Evolutionary conservation across 192 early-diverging fungal genomes (phyloP).

Genomic region (Rhizophagus clarus): DNA sequence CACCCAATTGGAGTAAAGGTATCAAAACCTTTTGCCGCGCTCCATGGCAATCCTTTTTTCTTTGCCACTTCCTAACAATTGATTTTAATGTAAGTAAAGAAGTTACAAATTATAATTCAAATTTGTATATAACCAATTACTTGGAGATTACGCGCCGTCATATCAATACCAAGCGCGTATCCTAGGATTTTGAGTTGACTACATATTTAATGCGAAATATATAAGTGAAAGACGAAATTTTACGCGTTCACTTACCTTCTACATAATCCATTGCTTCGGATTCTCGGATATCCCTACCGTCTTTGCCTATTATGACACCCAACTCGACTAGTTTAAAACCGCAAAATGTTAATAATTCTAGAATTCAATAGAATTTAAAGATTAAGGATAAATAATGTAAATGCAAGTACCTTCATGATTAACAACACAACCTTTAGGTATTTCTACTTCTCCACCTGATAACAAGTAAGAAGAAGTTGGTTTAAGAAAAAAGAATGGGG

Average conservation of each 20-base stretch:
- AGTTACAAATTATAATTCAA: not conserved
- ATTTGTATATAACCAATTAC: constrained; percentile 14
- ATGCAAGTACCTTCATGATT: constrained; percentile 74
- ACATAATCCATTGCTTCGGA: constrained; percentile 65
- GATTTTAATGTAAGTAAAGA: not conserved
- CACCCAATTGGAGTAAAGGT: constrained; percentile 90
- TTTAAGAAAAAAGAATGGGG: constrained; percentile 94
- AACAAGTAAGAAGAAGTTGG: constrained; percentile 80
- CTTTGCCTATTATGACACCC: constrained; percentile 85
- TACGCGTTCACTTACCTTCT: constrained; percentile 41
- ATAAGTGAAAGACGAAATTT: not conserved
- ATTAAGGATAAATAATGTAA: not conserved
- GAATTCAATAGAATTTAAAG: not conserved
- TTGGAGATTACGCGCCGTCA: constrained; percentile 90
- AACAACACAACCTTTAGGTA: constrained; percentile 75
- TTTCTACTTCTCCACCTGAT: constrained; percentile 72
- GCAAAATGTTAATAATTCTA: not conserved
- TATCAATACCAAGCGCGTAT: constrained; percentile 87
- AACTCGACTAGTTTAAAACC: constrained; percentile 71
- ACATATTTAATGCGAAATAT: not conserved
- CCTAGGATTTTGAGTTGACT: constrained; percentile 36
- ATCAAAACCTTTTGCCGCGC: constrained; percentile 91
- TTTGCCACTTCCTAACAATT: constrained; percentile 72
- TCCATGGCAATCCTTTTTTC: constrained; percentile 86
- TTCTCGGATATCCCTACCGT: constrained; percentile 70